Evolutionary conservation across 208 protist genomes (phyloP).

Genomic region (Histomonas meleagridis): DNA sequence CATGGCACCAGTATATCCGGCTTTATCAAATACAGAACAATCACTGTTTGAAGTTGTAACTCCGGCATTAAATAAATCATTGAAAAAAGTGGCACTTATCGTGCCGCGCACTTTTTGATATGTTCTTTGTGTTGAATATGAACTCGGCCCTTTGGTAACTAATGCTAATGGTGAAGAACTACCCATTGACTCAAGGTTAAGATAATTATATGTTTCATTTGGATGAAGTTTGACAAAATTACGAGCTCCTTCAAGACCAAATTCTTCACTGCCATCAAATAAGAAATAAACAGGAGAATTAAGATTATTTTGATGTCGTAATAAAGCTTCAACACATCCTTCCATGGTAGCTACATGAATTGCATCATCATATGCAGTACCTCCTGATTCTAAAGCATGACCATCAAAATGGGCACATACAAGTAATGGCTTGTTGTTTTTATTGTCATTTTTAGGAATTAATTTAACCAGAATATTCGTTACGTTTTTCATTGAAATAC

Average conservation of each 20-base stretch:
- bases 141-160: neutral
- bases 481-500: too few species aligned
- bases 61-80: neutral
- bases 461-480: too few species aligned
- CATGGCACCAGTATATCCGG: neutral
- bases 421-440: too few species aligned
- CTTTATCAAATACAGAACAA: neutral
- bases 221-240: neutral
- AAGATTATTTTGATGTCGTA: neutral
- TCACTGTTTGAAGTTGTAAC: neutral
- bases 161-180: neutral
- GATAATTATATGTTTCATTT: neutral
- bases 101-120: neutral
- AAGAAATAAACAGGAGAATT: neutral
- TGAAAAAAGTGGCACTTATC: neutral
- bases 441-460: too few species aligned
- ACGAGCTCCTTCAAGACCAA: neutral
- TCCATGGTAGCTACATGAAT: neutral
- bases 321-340: neutral
- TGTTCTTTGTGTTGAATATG: neutral
- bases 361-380: constrained; percentile 4
- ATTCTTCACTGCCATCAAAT: neutral
- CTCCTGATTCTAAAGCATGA: neutral
- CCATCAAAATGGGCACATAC: neutral
- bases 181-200: neutral